Evolutionary conservation across 805 yeast species (phyloP).

Genomic region (Metschnikowia lochheadii): DNA sequence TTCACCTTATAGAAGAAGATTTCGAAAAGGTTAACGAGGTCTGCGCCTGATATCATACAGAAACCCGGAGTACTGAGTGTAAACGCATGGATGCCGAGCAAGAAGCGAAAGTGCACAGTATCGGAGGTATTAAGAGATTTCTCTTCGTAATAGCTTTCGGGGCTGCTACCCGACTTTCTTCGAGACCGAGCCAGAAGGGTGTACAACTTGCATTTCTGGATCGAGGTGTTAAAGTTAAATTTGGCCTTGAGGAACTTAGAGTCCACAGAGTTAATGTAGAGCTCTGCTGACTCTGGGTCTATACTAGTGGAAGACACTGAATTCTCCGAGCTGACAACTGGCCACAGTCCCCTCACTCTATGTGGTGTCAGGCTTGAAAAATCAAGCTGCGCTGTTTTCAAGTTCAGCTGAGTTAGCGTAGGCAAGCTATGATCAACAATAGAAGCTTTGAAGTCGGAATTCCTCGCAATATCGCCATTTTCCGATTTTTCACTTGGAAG

Average conservation of each 20-base stretch:
- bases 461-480: too few relatives aligned
- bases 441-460: not conserved
- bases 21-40: conserved; percentile 23
- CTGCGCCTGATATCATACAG: conserved; percentile 10
- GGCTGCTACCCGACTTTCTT: not conserved
- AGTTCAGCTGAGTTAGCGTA: conserved; percentile 2
- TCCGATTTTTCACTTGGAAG: not conserved
- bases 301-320: not conserved
- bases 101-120: conserved; percentile 11
- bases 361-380: not conserved
- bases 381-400: not conserved
- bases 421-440: not conserved
- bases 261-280: conserved; percentile 9
- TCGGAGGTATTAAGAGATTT: conserved; percentile 8
- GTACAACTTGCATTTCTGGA: conserved; percentile 5
- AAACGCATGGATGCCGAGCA: conserved; percentile 16
- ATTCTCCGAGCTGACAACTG: not conserved
- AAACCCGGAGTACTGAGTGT: conserved; percentile 18
- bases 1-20: conserved; percentile 40
- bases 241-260: conserved; percentile 11
- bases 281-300: not conserved
- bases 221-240: conserved; percentile 15
- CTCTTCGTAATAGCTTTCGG: not conserved
- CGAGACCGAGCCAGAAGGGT: not conserved
- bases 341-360: not conserved